Evolutionary conservation across 176 grass and related monocot species (phyloP), one percentile per base, ranked within the genome.

Genomic region (Oryza nivara): DNA sequence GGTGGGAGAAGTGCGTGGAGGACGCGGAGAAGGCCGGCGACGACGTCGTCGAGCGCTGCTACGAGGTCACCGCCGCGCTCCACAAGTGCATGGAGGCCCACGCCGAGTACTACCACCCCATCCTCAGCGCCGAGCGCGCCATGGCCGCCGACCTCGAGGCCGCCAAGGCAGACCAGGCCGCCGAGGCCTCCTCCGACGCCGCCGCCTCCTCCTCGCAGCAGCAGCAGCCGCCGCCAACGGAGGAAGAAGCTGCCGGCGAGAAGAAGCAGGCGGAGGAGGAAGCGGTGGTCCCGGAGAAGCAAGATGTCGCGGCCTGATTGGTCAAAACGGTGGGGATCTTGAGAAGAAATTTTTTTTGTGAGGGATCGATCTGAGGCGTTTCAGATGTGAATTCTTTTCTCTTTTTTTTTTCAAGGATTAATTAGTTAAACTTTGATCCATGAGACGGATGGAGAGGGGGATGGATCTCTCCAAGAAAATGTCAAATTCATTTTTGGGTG

Each of bases 1-100:
- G 72, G 30, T 99, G 96, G 96, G 96, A 99, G 96, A 88, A 99
- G 66, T 99, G 96, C 78, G 76, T 99, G 20, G 86, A 99, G 82
- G 88, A 60, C 11, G 86, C 91, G 7, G 91, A 99, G 77, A 75
- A 76, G 22, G 82, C 67, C 9, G 86, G 81, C 71, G 77, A 73
- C 47, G 85, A 99, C 88, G 36, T 96, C 22, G 90, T 96, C 22
- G 93, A 96, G 19, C 89, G 86, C 36, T 99, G 96, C 87, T 80
- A 84, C 28, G 61, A 89, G 43, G 64, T 35, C 78, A 94, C 96
- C 30, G 44, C 75, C 25, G 60, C 87, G 56, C 90, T 99, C 34
- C 88, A 91, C 86, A 88, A 61, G 75, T 99, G 96, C 86, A 99
- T 99, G 96, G 91, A 89, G 66, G 88, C 76, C 22, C 90, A 91